Base-by-base conservation (phyloP, 176 grass and related monocot genomes). In the Oryza punctata region DNA sequence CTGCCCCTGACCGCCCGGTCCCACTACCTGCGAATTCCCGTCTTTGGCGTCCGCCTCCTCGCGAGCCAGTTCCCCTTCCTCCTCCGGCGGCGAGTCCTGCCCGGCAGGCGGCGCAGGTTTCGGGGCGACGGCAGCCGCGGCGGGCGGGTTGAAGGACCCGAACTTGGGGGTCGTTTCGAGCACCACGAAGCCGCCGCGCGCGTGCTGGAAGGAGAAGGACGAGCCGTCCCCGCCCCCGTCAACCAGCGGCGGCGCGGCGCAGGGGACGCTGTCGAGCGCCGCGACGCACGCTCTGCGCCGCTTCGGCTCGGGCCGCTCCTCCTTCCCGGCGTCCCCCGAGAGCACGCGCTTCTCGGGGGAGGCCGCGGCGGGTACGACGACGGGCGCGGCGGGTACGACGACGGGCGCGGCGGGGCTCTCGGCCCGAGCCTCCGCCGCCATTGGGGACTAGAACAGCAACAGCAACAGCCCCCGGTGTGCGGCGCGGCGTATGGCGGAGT, bases 141-240 rank as follows among this genome's bases (percentile, higher is more conserved):
- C 46, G 32, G 84, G 89, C 37, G 71, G 81, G 73, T 84, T 81
- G 91, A 99, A 99, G 9, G 89, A 90, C 13, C 96, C 96, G 85
- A 99, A 96, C 85, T 91, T 99, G 40, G 96, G 96, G 30, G 93
- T 96, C 47, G 85, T 90, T 70, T 96, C 96, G 72, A 89, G 75
- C 70, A 85, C 87, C 86, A 85, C 59, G 79, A 93, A 80, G 16
- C 87, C 85, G 82, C 78, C 88, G 84, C 85, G 82, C 65, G 85
- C 69, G 25, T 89, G 82, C 50, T 87, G 77, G 74, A 99, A 99
- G 25, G 91, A 92, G 89, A 99, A 98, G 12, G 92, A 82, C 79
- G 67, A 79, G 33, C 67, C 76, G 14, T 76, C 82, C 21, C 67
- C 72, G 32, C 28, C 61, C 21, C 19, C 45, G n/a, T 16, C 78